A percentile compares a stretch with the other conserved stretches of the same genome.
phyloP scores from a whole-genome alignment of 2,329 filamentous ascomycete genomes.

The Phoma sp. region DNA sequence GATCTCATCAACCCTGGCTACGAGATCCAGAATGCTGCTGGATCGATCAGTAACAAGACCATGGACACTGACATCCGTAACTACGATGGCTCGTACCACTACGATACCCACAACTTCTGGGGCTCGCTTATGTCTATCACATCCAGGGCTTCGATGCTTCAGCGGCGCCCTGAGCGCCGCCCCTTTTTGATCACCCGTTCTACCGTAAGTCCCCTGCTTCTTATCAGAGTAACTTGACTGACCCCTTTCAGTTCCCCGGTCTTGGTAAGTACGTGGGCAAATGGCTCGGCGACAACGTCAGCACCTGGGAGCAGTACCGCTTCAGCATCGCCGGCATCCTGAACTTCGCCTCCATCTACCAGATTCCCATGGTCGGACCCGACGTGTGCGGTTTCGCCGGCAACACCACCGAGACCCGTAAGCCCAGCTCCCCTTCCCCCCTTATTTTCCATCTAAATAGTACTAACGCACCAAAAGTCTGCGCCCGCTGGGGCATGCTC shows the following conservation, averaged over 20 bases:
- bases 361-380: slow-evolving; percentile 54
- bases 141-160: slow-evolving; percentile 70
- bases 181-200: slow-evolving; percentile 76
- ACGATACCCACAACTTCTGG: slow-evolving; percentile 79
- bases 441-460: background rate
- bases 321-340: slow-evolving; percentile 49
- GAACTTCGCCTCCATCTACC: slow-evolving; percentile 54
- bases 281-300: slow-evolving; percentile 63
- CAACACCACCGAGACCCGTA: slow-evolving; percentile 66
- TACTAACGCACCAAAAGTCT: slow-evolving; percentile 51
- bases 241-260: slow-evolving; percentile 63
- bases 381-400: slow-evolving; percentile 79
- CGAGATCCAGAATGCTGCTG: slow-evolving; percentile 63
- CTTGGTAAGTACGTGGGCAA: slow-evolving; percentile 66
- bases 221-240: background rate
- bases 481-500: slow-evolving; percentile 73
- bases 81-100: slow-evolving; percentile 69
- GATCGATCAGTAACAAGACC: slow-evolving; percentile 54
- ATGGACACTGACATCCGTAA: slow-evolving; percentile 72
- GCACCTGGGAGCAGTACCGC: slow-evolving; percentile 52
- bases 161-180: slow-evolving; percentile 65
- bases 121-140: slow-evolving; percentile 75
- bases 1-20: slow-evolving; percentile 71
- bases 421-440: background rate
- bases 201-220: slow-evolving; percentile 50